Evolutionary conservation across 1,139 yeast genomes (phyloP).

Genomic region (Casaregolazyma suthepensis): DNA sequence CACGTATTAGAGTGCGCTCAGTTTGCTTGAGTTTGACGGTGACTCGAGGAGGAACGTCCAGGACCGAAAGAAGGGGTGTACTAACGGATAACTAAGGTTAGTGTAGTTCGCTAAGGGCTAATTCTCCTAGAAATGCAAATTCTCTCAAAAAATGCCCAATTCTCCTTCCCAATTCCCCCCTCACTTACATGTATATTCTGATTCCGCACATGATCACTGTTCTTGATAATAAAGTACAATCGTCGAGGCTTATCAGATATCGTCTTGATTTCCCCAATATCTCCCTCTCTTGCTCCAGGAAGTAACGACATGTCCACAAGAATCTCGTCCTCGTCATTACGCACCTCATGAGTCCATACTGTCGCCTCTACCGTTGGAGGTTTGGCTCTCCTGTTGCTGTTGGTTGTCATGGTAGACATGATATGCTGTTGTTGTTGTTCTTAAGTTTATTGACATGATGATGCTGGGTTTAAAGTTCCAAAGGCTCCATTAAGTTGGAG

Average conservation of each 20-base stretch:
- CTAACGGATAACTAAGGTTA: conserved; percentile 47
- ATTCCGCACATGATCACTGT: conserved; percentile 29
- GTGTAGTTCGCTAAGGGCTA: neutral
- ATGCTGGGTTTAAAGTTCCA: neutral
- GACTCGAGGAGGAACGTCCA: conserved; percentile 66
- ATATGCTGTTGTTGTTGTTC: too few species aligned
- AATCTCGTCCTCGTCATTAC: conserved; percentile 54
- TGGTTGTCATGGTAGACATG: neutral
- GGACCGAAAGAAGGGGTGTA: conserved; percentile 51
- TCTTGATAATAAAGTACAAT: conserved; percentile 42
- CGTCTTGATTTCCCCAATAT: conserved; percentile 59
- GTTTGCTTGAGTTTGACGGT: conserved; percentile 49
- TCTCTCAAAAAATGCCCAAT: neutral
- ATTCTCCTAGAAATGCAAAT: too few species aligned
- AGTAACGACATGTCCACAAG: conserved; percentile 52
- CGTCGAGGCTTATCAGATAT: conserved; percentile 31
- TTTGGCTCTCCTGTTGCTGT: neutral
- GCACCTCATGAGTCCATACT: conserved; percentile 64
- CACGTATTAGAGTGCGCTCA: conserved; percentile 46
- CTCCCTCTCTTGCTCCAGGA: conserved; percentile 64
- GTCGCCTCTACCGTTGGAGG: conserved; percentile 17
- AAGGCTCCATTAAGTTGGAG: neutral
- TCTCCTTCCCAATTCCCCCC: neutral
- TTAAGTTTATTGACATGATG: too few species aligned
- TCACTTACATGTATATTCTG: conserved; percentile 27